Base-by-base conservation (phyloP, 2,329 filamentous ascomycete genomes). In the Diaporthe sp. region DNA sequence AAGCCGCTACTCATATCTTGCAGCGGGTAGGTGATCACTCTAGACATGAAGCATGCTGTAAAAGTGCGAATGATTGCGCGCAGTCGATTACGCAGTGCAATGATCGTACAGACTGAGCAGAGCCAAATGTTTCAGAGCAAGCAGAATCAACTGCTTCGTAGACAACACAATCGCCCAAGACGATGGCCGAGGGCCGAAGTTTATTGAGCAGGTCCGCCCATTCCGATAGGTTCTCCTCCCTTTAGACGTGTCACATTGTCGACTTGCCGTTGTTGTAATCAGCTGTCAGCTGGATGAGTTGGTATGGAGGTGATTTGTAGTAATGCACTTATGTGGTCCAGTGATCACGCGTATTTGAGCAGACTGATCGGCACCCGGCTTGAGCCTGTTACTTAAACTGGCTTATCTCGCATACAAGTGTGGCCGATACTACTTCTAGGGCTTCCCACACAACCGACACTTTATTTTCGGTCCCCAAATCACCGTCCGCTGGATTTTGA, bases 401-500 rank as follows among this genome's bases (percentile, higher is more conserved):
- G 44, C 44, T 51, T 34, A 34, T 25, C 44, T 22, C 34, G 42
- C 61, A 49, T 51, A 67, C 44, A 49, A 67, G 61, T 67, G 61
- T 67, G 61, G 19, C 28, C 28, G 44, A 51, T 51, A 37, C 44
- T 46, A 51, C 61, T 67, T 37, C 19, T n/a, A 34, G 44, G 15
- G 12, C 19, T 51, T 4, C 61, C 25, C 61, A 62, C 22, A 46
- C 39, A 22, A 46, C 17, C 2, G 3, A 17, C 61, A 65, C 42
- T 67, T 19, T 67, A 67, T 51, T 51, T 51, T 67, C 61, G 61
- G 61, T 67, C 28, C n/a, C 44, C 44, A 67, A 12, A 67, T 67
- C 44, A 51, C 61, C 37, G 19, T 2, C 61, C 61, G 61, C 28
- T 15, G 19, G 8, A 12, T 8, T 34, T 44, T 67, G 10, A 17